phyloP scores from a whole-genome alignment of 2,329 filamentous ascomycete species.

The Monosporascus sp. region DNA sequence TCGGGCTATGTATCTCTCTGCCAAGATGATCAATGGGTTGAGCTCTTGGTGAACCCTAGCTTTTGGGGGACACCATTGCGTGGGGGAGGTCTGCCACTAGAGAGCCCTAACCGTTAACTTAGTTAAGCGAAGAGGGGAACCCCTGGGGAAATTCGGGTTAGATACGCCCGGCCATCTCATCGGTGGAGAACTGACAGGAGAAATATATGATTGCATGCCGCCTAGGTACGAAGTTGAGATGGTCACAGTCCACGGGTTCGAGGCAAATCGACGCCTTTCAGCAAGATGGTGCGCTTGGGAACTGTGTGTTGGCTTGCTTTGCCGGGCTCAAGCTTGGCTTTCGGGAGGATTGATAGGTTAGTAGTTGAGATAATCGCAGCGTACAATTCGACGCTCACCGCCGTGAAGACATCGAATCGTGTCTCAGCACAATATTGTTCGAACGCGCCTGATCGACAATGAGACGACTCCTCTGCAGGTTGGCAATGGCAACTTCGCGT shows the following conservation, averaged over 20 bases:
- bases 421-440: conserved; percentile 18
- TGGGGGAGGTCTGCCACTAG: not conserved
- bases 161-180: not conserved
- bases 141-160: not conserved
- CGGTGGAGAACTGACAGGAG: not conserved
- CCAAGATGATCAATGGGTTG: not conserved
- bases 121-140: not conserved
- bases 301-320: not conserved
- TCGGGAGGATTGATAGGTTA: not conserved
- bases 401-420: conserved; percentile 14
- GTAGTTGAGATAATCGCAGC: not conserved
- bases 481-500: conserved; percentile 25
- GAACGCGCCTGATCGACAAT: conserved; percentile 18
- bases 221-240: not conserved
- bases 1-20: not conserved
- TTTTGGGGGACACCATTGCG: not conserved
- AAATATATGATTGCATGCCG: not conserved
- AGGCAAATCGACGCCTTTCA: not conserved
- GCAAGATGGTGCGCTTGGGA: not conserved
- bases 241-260: not conserved
- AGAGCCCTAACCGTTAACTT: not conserved
- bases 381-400: not conserved
- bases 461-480: conserved; percentile 23
- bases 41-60: not conserved
- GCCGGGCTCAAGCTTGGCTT: not conserved